phyloP scores from a whole-genome alignment of 2,329 filamentous ascomycete species.

The Neofusicoccum cordaticola region DNA sequence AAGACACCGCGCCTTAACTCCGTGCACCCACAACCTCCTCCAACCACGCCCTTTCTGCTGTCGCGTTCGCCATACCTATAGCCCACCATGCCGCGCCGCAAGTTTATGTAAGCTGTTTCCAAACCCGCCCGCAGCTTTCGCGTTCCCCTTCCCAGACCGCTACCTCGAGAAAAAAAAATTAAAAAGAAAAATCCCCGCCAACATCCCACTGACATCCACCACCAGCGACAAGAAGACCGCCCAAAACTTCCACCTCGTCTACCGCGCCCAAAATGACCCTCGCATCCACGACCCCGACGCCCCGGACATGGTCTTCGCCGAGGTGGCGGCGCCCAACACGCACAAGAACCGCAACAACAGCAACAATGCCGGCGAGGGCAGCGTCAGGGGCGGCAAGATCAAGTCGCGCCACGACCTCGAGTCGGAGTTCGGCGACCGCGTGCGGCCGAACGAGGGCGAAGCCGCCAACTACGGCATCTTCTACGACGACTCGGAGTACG shows the following conservation, averaged over 20 bases:
- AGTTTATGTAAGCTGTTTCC: slow-evolving; percentile 65
- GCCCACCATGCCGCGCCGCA: slow-evolving; percentile 52
- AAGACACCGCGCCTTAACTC: slow-evolving; percentile 7
- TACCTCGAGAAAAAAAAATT: neutral
- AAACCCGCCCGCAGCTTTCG: neutral
- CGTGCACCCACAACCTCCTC: neutral
- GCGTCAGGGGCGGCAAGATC: slow-evolving; percentile 43
- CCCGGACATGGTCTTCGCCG: slow-evolving; percentile 87
- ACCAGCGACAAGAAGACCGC: slow-evolving; percentile 83
- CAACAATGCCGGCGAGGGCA: slow-evolving; percentile 22
- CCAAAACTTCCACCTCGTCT: slow-evolving; percentile 89
- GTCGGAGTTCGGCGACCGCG: slow-evolving; percentile 61
- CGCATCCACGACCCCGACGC: slow-evolving; percentile 89
- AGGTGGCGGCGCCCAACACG: slow-evolving; percentile 45
- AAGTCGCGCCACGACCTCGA: slow-evolving; percentile 78
- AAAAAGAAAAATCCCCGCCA: neutral
- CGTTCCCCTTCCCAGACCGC: neutral
- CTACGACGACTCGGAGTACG: slow-evolving; percentile 92
- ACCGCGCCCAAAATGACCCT: slow-evolving; percentile 95
- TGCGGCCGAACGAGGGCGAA: slow-evolving; percentile 91
- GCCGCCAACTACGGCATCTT: slow-evolving; percentile 91
- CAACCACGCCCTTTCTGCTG: neutral
- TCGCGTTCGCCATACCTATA: neutral
- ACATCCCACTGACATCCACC: slow-evolving; percentile 28
- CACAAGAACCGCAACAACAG: slow-evolving; percentile 15